Percentiles rank a stretch among this genome's conserved stretches.
phyloP scores from a whole-genome alignment of 1,139 yeast species.

The Diutina sp. region DNA sequence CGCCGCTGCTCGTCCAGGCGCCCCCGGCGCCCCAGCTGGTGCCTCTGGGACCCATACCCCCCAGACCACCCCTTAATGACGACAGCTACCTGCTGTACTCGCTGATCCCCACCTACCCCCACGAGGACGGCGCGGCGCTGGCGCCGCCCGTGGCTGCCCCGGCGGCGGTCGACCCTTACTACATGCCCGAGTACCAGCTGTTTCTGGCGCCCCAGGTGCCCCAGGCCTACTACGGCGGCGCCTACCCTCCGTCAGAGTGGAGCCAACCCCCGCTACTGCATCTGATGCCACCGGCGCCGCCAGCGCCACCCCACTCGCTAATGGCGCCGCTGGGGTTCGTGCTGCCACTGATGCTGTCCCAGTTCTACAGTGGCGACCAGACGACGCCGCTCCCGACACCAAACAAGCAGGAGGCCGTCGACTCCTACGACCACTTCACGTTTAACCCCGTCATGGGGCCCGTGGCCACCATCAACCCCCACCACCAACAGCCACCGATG shows the following conservation, averaged over 20 bases:
- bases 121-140: conserved; percentile 1
- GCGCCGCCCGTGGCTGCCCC: not conserved
- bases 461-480: not conserved
- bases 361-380: not conserved
- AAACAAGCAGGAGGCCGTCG: not conserved
- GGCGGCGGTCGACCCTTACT: not conserved
- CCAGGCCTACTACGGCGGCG: not conserved
- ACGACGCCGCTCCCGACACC: not conserved
- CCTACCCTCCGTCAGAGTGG: not conserved
- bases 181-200: not conserved
- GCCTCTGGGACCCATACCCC: not conserved
- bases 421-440: not conserved
- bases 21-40: not conserved
- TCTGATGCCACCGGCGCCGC: not conserved
- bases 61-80: not conserved
- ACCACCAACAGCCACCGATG: not conserved
- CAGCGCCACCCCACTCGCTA: not conserved
- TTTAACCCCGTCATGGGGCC: not conserved
- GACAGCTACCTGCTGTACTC: not conserved
- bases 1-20: not conserved
- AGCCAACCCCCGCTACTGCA: not conserved
- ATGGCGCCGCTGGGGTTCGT: not conserved
- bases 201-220: not conserved
- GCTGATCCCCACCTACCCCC: not conserved
- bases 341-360: not conserved